Evolutionary conservation across 2,329 filamentous ascomycete genomes (phyloP).

Genomic region (Periglandula ipomoeae): DNA sequence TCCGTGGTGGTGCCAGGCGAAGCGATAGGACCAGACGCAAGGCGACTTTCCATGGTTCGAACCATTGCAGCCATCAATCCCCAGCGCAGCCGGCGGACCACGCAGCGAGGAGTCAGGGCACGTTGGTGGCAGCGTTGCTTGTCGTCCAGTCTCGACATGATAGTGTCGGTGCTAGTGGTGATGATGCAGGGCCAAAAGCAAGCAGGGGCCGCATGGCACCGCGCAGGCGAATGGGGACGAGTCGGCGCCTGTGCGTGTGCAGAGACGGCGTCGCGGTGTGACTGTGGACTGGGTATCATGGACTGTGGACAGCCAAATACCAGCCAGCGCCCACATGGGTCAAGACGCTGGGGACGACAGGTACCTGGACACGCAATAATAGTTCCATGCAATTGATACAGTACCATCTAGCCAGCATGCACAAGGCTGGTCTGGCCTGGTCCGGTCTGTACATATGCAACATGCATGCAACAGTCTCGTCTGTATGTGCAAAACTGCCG

Average conservation of each 20-base stretch:
- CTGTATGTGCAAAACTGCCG: neutral
- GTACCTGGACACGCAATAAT: too few species aligned
- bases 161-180: too few species aligned
- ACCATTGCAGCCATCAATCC: neutral
- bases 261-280: neutral
- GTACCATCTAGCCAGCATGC: too few species aligned
- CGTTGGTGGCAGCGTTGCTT: too few species aligned
- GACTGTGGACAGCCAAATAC: too few species aligned
- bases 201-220: neutral
- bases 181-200: slow-evolving; percentile 7
- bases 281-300: neutral
- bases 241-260: neutral
- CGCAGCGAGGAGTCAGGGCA: neutral
- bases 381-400: too few species aligned
- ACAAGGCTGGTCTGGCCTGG: too few species aligned
- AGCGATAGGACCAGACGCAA: neutral
- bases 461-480: too few species aligned
- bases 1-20: neutral
- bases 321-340: too few species aligned
- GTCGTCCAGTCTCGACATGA: too few species aligned
- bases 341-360: too few species aligned
- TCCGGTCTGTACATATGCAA: too few species aligned
- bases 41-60: neutral
- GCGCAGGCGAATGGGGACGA: neutral
- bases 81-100: neutral